A percentile compares a stretch with the other conserved stretches of the same genome.
These are phyloP conservation scores for Linnemannia schmuckeri DNA, from an alignment of 192 early-diverging fungal genomes.

Conservation along the genomic window DNA sequence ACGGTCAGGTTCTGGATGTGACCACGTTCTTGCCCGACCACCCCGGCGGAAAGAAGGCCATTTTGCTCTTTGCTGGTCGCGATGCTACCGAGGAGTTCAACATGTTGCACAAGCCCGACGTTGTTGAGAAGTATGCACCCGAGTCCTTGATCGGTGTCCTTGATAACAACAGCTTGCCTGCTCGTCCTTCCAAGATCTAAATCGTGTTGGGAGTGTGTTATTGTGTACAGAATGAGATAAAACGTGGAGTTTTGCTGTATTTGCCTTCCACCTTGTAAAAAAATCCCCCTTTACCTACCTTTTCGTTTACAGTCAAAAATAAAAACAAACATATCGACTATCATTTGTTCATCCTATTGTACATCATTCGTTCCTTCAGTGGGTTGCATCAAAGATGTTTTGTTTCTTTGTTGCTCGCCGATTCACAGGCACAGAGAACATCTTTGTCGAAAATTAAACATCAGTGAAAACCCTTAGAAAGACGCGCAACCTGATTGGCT, in stretches of 20 bases:
- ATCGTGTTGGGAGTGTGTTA: neutral
- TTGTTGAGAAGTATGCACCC: constrained; percentile 78
- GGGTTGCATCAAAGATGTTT: too few species aligned
- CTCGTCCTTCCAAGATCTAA: constrained; percentile 57
- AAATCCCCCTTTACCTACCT: neutral
- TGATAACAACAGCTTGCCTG: constrained; percentile 34
- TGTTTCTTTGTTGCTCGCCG: too few species aligned
- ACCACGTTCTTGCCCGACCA: constrained; percentile 86
- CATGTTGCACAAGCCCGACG: constrained; percentile 88
- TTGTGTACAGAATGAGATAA: neutral
- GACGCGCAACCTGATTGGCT: too few species aligned
- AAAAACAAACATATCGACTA: neutral
- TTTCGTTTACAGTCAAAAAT: neutral
- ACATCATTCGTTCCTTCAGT: too few species aligned
- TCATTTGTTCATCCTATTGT: too few species aligned
- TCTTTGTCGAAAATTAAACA: too few species aligned
- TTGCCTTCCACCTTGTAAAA: constrained; percentile 1
- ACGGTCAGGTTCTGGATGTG: constrained; percentile 83
- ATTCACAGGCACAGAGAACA: too few species aligned
- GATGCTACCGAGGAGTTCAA: constrained; percentile 90
- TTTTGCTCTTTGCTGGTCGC: constrained; percentile 86
- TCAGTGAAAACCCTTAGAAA: too few species aligned
- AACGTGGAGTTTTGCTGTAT: neutral
- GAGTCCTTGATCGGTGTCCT: constrained; percentile 52
- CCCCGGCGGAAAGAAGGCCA: constrained; percentile 89